Base-by-base conservation (phyloP, 805 yeast species). In the Hanseniaspora mollemarum region DNA sequence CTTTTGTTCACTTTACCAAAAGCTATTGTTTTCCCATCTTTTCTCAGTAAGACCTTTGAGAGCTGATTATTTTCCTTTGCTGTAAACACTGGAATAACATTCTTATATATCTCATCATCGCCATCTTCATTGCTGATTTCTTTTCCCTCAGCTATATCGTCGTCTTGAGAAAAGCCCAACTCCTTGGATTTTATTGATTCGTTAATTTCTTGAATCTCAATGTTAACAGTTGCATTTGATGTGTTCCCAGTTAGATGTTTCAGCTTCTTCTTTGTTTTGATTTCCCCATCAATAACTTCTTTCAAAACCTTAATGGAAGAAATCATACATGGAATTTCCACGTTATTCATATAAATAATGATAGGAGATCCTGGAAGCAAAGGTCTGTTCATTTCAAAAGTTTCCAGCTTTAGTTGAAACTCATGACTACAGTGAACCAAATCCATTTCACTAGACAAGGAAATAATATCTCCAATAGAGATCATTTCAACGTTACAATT, bases 1-100 rank as follows among this genome's bases (percentile, higher is more conserved):
- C 37, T 67, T 57, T 71, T 86, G 84, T 55, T 82, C 60, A 90
- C 84, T 67, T 85, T 83, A 67, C 98, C 99, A 63, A 92, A 90
- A 55, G 97, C 99, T 67, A 92, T 87, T 43, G 98, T 90, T 59
- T 79, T 81, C 60, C 97, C 98, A 70, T 92, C 97, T 70, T 92
- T 97, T 75, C 99, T 87, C 65, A 92, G 75, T 19, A 97, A 87
- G 66, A 92, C 86, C 69, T 97, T 81, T 59, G 97, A 96, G 59
- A 92, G 74, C 68, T 87, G 96, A 56, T 87, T 95, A 64, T 87
- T 85, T 62, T 84, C 86, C 54, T 72, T 78, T 62, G 79, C 86
- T 36, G 87, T 80, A 69, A 92, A 94, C 49, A 90, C 78, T 67
- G 97, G 92, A 41, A 92, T 81, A 24, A 52, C 95, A 87, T 60